Evolutionary conservation across 2,329 filamentous ascomycete species (phyloP).

Genomic region (Hypoxylon rubiginosum): DNA sequence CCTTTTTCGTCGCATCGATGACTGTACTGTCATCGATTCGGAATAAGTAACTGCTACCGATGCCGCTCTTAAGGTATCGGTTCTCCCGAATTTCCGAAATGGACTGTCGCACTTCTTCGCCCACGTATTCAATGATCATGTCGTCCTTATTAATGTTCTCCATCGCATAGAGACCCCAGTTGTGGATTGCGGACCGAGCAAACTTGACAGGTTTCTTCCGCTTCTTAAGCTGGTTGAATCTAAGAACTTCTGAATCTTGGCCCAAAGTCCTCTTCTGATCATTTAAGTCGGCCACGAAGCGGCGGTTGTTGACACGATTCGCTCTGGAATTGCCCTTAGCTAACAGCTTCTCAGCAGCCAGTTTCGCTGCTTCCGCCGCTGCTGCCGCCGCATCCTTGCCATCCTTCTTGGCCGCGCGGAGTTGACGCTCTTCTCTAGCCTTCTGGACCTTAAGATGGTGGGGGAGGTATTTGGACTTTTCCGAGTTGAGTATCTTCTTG

Average conservation of each 20-base stretch:
- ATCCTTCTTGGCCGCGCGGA: conserved; percentile 73
- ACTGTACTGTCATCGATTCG: conserved; percentile 98
- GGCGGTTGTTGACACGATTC: conserved; percentile 95
- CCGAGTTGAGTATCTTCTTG: conserved; percentile 95
- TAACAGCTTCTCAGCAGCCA: conserved; percentile 82
- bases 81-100: conserved; percentile 97
- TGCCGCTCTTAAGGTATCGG: conserved; percentile 93
- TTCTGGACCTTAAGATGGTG: conserved; percentile 97
- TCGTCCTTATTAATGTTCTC: conserved; percentile 97
- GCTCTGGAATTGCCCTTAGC: conserved; percentile 92
- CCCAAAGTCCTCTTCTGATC: conserved; percentile 90
- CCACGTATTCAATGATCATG: conserved; percentile 99
- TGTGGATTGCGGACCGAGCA: conserved; percentile 96
- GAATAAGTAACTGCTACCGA: conserved; percentile 97
- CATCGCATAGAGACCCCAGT: conserved; percentile 98
- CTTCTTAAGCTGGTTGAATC: conserved; percentile 99
- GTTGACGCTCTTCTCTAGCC: conserved; percentile 90
- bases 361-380: conserved; percentile 77
- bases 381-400: conserved; percentile 75
- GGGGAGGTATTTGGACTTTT: conserved; percentile 97
- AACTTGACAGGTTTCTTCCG: conserved; percentile 99
- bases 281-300: conserved; percentile 93
- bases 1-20: conserved; percentile 98
- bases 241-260: conserved; percentile 88
- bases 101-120: conserved; percentile 95